Conservation (phyloP, 805 yeast species). For the Kluyveromyces wickerhamii region DNA sequence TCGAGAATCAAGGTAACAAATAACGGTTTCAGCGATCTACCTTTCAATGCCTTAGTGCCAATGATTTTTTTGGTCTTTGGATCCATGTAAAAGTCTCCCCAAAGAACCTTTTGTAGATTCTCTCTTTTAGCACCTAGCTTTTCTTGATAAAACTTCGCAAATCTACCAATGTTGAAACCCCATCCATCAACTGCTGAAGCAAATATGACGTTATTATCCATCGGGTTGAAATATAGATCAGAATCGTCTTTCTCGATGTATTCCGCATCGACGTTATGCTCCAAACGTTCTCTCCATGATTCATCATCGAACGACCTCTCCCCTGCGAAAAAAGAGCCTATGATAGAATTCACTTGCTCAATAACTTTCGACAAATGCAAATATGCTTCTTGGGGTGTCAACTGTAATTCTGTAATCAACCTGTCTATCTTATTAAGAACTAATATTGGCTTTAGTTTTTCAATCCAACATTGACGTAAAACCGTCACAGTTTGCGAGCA, state of each 20-base stretch:
- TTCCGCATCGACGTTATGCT: conserved; percentile 38
- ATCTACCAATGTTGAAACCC: conserved; percentile 90
- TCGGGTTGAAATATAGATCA: conserved; percentile 81
- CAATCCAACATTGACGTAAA: conserved; percentile 91
- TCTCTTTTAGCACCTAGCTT: conserved; percentile 79
- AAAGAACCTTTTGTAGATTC: conserved; percentile 73
- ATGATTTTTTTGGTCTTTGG: conserved; percentile 82
- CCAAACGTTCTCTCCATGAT: conserved; percentile 61
- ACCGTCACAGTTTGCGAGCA: conserved; percentile 97
- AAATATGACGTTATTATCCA: conserved; percentile 80
- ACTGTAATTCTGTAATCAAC: conserved; percentile 68
- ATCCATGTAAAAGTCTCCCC: conserved; percentile 93
- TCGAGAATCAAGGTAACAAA: conserved; percentile 85
- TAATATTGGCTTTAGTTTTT: conserved; percentile 76
- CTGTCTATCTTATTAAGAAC: conserved; percentile 91
- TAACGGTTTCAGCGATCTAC: conserved; percentile 61
- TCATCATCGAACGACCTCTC: conserved; percentile 86
- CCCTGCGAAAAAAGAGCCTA: conserved; percentile 89
- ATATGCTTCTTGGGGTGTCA: conserved; percentile 81
- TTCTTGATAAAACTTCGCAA: conserved; percentile 76
- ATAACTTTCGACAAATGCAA: conserved; percentile 66
- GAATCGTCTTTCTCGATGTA: conserved; percentile 71
- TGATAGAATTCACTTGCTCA: conserved; percentile 91
- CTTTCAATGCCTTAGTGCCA: conserved; percentile 54
- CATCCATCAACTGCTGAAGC: conserved; percentile 94